Evolutionary conservation across 495 filamentous ascomycete genomes (phyloP), one percentile per base, ranked within the genome.

Genomic region (Tuber calosporum): DNA sequence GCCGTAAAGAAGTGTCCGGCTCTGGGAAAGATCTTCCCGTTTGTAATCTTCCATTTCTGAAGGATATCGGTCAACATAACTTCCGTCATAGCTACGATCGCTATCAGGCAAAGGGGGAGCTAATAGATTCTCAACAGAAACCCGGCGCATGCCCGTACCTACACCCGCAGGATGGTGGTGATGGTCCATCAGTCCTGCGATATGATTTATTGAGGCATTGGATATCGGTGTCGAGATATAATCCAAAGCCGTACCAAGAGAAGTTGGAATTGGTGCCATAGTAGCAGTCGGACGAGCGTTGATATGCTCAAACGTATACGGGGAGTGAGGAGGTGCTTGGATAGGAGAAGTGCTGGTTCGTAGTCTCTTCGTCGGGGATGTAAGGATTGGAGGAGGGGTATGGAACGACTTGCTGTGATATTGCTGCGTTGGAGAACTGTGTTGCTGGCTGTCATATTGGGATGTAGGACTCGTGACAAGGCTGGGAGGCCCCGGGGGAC

Each of bases 311-410:
- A 79, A 81, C 8, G 77, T 75, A 58, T 66, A 81, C 22, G 80
- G 76, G 20, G 80, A 79, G 43, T 73, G 74, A 48, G 80, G 77
- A 22, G 80, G 74, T 39, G 76, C 70, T 45, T 79, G 74, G 69
- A 74, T 81, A 22, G 80, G 80, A 2, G 80, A 81, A 48, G 79
- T 81, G 41, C 79, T 81, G 26, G 79, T 81, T 67, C 80, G 81
- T 40, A 75, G 8, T 30, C 76, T 76, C 70, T 81, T 81, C 22
- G 79, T 74, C 17, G 80, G 80, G 0, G 80, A 79, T 72, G 74
- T 69, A 34, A 74, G 67, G 20, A 81, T 73, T 30, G 70, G 45
- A 39, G 80, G 80, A 2, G 80, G 76, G 7, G 79, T 77, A 72
- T 81, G 80, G 66, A 74, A 81, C 17, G 19, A 6, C 42, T 75